Evolutionary conservation across 2,329 filamentous ascomycete genomes (phyloP).

Genomic region (Scedosporium dehoogii): DNA sequence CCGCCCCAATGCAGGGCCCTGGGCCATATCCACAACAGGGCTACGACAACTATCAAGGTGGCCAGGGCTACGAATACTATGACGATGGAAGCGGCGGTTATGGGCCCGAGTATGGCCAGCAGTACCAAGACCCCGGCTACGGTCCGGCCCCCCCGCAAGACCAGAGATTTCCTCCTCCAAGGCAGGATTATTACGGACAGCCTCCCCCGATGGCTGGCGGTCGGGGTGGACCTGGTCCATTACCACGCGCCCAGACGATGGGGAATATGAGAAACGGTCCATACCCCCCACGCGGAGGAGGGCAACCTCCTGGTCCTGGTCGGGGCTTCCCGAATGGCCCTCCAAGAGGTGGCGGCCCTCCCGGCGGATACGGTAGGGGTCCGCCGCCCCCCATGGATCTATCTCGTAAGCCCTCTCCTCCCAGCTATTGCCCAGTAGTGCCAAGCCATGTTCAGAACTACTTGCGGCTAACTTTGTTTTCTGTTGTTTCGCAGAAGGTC

Average conservation of each 20-base stretch:
- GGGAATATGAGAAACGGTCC: conserved; percentile 22
- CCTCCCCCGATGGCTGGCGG: conserved; percentile 13
- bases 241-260: conserved; percentile 19
- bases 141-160: conserved; percentile 30
- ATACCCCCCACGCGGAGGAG: conserved; percentile 25
- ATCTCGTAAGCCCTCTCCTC: conserved; percentile 14
- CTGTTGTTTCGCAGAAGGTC: conserved; percentile 12
- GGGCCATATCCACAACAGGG: conserved; percentile 22
- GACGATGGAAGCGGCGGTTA: conserved; percentile 25
- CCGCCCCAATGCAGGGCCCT: conserved; percentile 14
- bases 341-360: conserved; percentile 17
- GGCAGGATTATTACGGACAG: conserved; percentile 34
- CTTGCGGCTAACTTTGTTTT: neutral
- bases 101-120: conserved; percentile 27
- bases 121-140: conserved; percentile 36
- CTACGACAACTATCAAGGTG: conserved; percentile 36
- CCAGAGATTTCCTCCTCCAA: conserved; percentile 24
- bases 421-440: too few relatives aligned
- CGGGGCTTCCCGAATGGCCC: conserved; percentile 11
- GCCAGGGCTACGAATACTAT: conserved; percentile 35
- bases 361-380: conserved; percentile 16
- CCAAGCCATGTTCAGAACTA: neutral
- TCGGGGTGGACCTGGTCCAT: neutral
- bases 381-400: conserved; percentile 24
- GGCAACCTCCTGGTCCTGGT: conserved; percentile 8